A percentile compares a stretch with the other conserved stretches of the same genome.
Evolutionary conservation across 148 eudicot genomes (phyloP).

Genomic region (Chenopodium formosanum): DNA sequence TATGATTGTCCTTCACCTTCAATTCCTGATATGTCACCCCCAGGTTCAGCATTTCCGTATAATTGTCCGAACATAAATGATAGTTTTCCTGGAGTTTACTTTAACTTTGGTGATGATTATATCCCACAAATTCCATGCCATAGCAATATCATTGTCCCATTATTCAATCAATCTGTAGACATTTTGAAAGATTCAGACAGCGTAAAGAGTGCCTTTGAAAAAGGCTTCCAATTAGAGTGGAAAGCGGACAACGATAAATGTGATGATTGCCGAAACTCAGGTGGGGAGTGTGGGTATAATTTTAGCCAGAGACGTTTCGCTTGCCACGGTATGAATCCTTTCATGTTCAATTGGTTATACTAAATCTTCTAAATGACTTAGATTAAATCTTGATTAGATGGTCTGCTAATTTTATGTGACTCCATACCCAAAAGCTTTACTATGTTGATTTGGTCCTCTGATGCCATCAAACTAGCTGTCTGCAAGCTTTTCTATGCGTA

Average conservation of each 20-base stretch:
- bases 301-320: not conserved
- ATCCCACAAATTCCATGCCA: not conserved
- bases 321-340: not conserved
- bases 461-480: too few relatives aligned
- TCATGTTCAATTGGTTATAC: not conserved
- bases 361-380: not conserved
- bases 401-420: not conserved
- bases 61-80: not conserved
- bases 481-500: too few relatives aligned
- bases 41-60: not conserved
- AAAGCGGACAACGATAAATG: constrained; percentile 36
- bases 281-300: constrained; percentile 56
- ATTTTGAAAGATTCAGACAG: not conserved
- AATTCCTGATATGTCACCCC: not conserved
- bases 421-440: too few relatives aligned
- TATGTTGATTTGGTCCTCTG: too few relatives aligned
- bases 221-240: constrained; percentile 51
- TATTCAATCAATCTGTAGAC: not conserved
- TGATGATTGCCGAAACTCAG: constrained; percentile 25
- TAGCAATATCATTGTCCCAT: not conserved
- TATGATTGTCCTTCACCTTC: constrained; percentile 33
- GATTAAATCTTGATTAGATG: not conserved
- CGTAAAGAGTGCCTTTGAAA: constrained; percentile 10
- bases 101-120: not conserved
- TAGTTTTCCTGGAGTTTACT: too few relatives aligned